These are phyloP conservation scores for Stachybotrys echinatus DNA, from an alignment of 2,329 filamentous ascomycete genomes.

Conservation along the genomic window DNA sequence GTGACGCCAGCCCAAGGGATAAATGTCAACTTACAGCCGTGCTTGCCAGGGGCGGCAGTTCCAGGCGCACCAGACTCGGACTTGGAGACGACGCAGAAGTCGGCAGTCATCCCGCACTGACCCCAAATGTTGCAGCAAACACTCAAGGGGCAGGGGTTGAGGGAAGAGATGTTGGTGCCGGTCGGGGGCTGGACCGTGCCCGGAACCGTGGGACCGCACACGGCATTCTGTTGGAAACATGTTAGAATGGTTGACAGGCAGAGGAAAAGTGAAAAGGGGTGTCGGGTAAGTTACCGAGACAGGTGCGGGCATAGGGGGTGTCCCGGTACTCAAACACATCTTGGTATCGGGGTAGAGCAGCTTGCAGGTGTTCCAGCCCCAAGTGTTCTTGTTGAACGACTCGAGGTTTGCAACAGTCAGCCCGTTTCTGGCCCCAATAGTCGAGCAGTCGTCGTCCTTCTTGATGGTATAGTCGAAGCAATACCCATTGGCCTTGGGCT, in stretches of 20 bases:
- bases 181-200: neutral
- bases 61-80: conserved; percentile 26
- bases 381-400: conserved; percentile 28
- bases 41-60: conserved; percentile 21
- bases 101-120: conserved; percentile 31
- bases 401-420: conserved; percentile 32
- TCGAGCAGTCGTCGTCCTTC: conserved; percentile 27
- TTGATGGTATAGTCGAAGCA: conserved; percentile 21
- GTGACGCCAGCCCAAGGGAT: too few relatives aligned
- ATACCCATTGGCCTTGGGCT: conserved; percentile 21
- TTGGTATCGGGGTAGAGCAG: conserved; percentile 10
- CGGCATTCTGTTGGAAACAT: neutral
- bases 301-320: conserved; percentile 15
- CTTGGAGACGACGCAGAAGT: conserved; percentile 28
- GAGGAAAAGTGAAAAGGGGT: neutral
- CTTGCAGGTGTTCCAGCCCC: conserved; percentile 30
- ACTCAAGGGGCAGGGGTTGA: conserved; percentile 24
- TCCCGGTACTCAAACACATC: conserved; percentile 24
- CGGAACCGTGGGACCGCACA: neutral
- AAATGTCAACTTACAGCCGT: conserved; percentile 17
- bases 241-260: neutral
- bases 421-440: conserved; percentile 24
- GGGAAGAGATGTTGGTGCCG: neutral
- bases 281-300: neutral
- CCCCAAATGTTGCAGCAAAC: conserved; percentile 32